Conservation (phyloP, 805 yeast species). For the Candida ovalis region DNA sequence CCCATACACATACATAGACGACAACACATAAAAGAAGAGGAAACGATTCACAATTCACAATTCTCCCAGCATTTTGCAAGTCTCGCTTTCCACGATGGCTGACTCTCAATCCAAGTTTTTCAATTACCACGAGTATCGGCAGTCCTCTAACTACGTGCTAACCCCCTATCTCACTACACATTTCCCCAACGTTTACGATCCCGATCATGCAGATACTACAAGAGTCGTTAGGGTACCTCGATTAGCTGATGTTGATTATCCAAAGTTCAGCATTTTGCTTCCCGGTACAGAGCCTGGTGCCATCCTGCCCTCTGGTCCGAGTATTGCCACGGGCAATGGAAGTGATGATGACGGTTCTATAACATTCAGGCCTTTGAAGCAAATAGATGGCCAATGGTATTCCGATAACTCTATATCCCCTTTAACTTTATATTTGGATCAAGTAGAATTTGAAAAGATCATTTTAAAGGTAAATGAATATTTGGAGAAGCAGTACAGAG, state of each 20-base stretch:
- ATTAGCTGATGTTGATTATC: slow-evolving; percentile 38
- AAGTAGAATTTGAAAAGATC: slow-evolving; percentile 38
- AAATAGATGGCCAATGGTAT: slow-evolving; percentile 39
- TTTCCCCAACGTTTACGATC: slow-evolving; percentile 54
- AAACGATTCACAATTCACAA: no score
- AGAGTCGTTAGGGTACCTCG: slow-evolving; percentile 68
- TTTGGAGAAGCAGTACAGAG: slow-evolving; percentile 38
- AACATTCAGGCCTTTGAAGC: slow-evolving; percentile 40
- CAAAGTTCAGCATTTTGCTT: slow-evolving; percentile 48
- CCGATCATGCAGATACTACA: slow-evolving; percentile 39
- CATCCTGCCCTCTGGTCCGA: slow-evolving; percentile 22
- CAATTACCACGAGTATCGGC: slow-evolving; percentile 61
- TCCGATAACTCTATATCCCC: slow-evolving; percentile 56
- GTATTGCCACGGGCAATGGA: not conserved
- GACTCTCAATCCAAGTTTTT: slow-evolving; percentile 36
- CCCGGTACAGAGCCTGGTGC: slow-evolving; percentile 72
- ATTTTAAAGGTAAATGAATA: slow-evolving; percentile 41
- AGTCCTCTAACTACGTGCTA: slow-evolving; percentile 28
- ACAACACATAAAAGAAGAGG: not conserved
- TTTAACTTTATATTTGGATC: slow-evolving; percentile 34
- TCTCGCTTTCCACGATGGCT: not conserved
- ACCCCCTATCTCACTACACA: slow-evolving; percentile 55
- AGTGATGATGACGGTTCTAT: not conserved
- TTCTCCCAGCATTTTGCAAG: not conserved
- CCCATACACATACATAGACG: not conserved